Base-by-base conservation (phyloP, 768 basidiomycete genomes). In the Leccinum boreale region DNA sequence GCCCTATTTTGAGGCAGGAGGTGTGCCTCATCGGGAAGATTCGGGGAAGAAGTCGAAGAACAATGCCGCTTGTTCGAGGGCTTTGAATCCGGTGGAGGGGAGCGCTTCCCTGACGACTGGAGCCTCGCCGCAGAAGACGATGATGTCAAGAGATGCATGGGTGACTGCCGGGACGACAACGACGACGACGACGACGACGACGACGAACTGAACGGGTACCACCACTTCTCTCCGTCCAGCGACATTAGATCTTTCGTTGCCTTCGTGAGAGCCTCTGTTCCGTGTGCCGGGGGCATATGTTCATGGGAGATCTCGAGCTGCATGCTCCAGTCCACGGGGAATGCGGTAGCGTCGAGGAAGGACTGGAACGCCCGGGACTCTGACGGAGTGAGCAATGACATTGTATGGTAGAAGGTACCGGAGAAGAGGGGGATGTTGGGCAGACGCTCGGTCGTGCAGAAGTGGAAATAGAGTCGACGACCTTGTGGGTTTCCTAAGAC, bases 211-310 rank as follows among this genome's bases (percentile, higher is more conserved):
- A 70, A 60, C 3, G 67, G 68, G 51, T 67, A 65, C 26, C 65
- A 67, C 78, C 75, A 84, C 7, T 67, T 72, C 14, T 71, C 77
- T 12, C 60, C 63, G 58, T 87, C 87, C 26, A 91, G 77, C 4
- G 87, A 78, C 85, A 93, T 90, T 46, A 93, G 82, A 70, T 92
- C 89, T 71, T 89, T 90, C 0, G 90, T 92, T 0, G 90, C 90
- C 72, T 87, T 88, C 53, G 86, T 75, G 54, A 93, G 79, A 2
- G 85, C 85, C 54, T 88, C 85, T 57, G 77, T 84, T 58, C 82
- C 83, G 56, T 75, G 81, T 53, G 79, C 71, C 11, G 80, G 79
- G 35, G 79, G 75, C 63, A 82, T 72, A 58, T 82, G 79, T 51
- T 82, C 78, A 48, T 77, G 74, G 24, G 58, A 74, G 58, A 58